A percentile compares a stretch with the other conserved stretches of the same genome.
Evolutionary conservation across 352 stramenopile species (phyloP).

Genomic region (Phytophthora melonis): DNA sequence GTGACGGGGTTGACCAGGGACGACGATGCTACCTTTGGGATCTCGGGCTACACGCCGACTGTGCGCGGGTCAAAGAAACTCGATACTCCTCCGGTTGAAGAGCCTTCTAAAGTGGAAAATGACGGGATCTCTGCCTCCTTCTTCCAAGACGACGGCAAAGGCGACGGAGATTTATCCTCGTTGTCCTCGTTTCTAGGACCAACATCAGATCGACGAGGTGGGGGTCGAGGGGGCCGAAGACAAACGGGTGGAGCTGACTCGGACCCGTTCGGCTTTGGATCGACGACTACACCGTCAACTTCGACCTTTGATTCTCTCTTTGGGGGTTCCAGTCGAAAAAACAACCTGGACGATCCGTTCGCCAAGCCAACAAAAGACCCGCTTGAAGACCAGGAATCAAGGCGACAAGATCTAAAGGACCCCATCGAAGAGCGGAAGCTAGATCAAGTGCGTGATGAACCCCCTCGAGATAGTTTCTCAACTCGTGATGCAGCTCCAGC

Average conservation of each 20-base stretch:
- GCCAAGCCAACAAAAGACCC: slow-evolving; percentile 10
- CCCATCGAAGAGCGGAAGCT: not conserved
- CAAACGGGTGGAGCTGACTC: slow-evolving; percentile 15
- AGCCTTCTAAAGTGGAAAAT: slow-evolving; percentile 3
- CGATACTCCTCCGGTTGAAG: not conserved
- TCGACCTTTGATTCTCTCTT: slow-evolving; percentile 48
- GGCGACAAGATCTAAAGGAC: not conserved
- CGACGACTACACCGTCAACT: slow-evolving; percentile 13
- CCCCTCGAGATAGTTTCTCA: not conserved
- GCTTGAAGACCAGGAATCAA: slow-evolving; percentile 6
- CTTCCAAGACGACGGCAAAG: slow-evolving; percentile 39
- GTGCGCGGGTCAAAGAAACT: slow-evolving; percentile 21
- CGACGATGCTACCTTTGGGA: slow-evolving; percentile 25
- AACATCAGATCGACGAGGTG: slow-evolving; percentile 37
- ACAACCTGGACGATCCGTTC: slow-evolving; percentile 26
- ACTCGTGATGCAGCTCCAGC: not conserved
- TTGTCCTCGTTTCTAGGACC: slow-evolving; percentile 32
- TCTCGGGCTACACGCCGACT: slow-evolving; percentile 21
- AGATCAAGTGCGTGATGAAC: not conserved
- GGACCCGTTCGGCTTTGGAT: slow-evolving; percentile 25
- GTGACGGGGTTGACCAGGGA: slow-evolving; percentile 32
- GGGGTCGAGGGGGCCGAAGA: slow-evolving; percentile 29
- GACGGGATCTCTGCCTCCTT: slow-evolving; percentile 43
- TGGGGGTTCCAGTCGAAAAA: slow-evolving; percentile 23
- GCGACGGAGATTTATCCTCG: slow-evolving; percentile 26